These are phyloP conservation scores for Neurospora sp. DNA, from an alignment of 495 filamentous ascomycete genomes.

Conservation along the genomic window DNA sequence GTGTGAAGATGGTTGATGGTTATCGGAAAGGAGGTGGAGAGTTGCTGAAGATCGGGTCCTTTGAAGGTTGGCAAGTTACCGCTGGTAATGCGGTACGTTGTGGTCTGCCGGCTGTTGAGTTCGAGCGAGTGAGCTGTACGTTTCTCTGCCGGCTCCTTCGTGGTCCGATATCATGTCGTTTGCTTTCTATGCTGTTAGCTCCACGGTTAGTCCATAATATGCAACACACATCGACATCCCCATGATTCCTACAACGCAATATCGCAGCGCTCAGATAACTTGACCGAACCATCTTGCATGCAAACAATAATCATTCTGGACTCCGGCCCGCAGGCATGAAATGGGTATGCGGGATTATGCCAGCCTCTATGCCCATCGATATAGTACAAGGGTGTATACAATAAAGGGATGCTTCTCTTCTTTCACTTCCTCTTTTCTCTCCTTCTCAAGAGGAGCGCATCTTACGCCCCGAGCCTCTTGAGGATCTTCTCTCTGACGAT, in stretches of 20 bases:
- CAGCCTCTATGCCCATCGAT: not conserved
- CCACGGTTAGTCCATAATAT: not conserved
- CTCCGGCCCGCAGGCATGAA: not conserved
- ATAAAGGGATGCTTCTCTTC: not conserved
- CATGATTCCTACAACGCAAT: not conserved
- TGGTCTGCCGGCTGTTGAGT: not conserved
- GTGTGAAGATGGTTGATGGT: not conserved
- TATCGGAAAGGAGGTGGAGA: not conserved
- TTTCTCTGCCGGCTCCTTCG: not conserved
- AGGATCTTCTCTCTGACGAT: constrained; percentile 72
- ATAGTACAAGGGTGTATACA: not conserved
- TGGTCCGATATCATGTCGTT: not conserved
- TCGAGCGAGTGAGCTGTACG: not conserved
- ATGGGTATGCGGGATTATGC: not conserved
- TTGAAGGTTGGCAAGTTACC: not conserved
- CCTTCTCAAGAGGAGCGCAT: not conserved
- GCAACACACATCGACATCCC: not conserved
- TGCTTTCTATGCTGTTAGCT: not conserved
- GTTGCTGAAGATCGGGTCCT: not conserved
- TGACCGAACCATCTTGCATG: not conserved
- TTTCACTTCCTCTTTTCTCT: constrained; percentile 20
- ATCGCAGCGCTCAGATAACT: not conserved
- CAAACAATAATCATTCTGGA: constrained; percentile 1
- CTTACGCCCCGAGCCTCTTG: constrained; percentile 23
- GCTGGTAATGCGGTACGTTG: not conserved